Evolutionary conservation across 768 basidiomycete species (phyloP).

Genomic region (Mycena sanguinolenta): DNA sequence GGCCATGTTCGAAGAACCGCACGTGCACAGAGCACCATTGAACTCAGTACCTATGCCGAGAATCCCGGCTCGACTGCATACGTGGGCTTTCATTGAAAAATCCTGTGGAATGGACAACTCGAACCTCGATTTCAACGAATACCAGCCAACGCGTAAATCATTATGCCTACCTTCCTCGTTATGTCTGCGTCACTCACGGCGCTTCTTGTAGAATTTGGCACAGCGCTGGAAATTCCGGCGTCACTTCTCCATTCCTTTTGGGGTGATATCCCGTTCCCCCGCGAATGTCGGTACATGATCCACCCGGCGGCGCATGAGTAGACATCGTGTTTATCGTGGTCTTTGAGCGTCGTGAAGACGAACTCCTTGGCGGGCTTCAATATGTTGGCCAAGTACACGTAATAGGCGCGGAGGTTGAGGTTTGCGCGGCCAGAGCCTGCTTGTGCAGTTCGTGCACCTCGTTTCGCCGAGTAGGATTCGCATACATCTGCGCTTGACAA

Average conservation of each 20-base stretch:
- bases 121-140: no score
- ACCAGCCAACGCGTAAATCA: no score
- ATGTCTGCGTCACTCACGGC: no score
- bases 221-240: constrained; percentile 82
- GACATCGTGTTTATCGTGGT: constrained; percentile 87
- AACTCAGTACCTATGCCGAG: no score
- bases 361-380: constrained; percentile 86
- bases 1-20: no score
- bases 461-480: constrained; percentile 75
- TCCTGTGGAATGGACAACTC: no score
- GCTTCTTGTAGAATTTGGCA: constrained; percentile 94
- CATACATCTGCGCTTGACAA: constrained; percentile 86
- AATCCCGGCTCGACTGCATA: no score
- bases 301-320: constrained; percentile 93
- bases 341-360: constrained; percentile 89
- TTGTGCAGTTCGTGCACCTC: constrained; percentile 93
- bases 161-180: no score
- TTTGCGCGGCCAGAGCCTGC: constrained; percentile 89
- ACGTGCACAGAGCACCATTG: no score
- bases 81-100: no score
- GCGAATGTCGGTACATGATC: constrained; percentile 87
- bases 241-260: constrained; percentile 76
- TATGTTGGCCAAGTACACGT: constrained; percentile 87
- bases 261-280: constrained; percentile 82
- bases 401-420: constrained; percentile 91